Base-by-base conservation (phyloP, 2,329 filamentous ascomycete genomes). In the Hymenotorrendiella dingleyae region DNA sequence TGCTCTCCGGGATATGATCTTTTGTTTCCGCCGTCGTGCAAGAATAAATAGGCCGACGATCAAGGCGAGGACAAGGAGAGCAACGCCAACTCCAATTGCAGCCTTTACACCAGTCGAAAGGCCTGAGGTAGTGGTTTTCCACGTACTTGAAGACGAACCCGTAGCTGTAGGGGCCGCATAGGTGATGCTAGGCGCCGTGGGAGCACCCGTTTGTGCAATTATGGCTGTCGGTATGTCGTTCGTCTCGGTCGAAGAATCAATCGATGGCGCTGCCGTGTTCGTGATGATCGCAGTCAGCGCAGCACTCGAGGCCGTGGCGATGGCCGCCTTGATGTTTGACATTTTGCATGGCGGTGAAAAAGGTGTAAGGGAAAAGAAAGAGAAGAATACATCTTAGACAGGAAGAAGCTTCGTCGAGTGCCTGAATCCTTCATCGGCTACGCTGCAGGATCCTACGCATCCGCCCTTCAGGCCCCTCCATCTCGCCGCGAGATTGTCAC, bases 51-150 rank as follows among this genome's bases (percentile, higher is more conserved):
- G 42, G 3, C 49, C 56, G 0, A 51, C 42, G 4, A 58, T 36
- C 4, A 55, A 22, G 1, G 50, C 54, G 10, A 66, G 45, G 12
- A 55, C 45, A 2, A 58, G 53, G 0, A 63, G 14, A 0, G 62
- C 62, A 28, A 65, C 46, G 4, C 54, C 51, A 1, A 66, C 53
- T 4, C 55, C 64, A 21, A 66, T 58, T 7, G 40, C 46, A 8
- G 36, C 38, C 37, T 51, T 53, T 1, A 42, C 48, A 9, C 40
- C 34, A 4, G 39, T 39, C 12, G 50, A 50, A 10, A 53, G 23
- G 5, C 14, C 35, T 4, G 42, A 19, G 10, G 16, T 14, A n/a
- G 24, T 14, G n/a, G n/a, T n/a, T n/a, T n/a, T n/a, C n/a, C n/a
- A n/a, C 12, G 32, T n/a, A 3, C 27, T 11, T 7, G 34, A 27